phyloP scores from a whole-genome alignment of 495 filamentous ascomycete genomes.

The Xanthoparmelia taractica region DNA sequence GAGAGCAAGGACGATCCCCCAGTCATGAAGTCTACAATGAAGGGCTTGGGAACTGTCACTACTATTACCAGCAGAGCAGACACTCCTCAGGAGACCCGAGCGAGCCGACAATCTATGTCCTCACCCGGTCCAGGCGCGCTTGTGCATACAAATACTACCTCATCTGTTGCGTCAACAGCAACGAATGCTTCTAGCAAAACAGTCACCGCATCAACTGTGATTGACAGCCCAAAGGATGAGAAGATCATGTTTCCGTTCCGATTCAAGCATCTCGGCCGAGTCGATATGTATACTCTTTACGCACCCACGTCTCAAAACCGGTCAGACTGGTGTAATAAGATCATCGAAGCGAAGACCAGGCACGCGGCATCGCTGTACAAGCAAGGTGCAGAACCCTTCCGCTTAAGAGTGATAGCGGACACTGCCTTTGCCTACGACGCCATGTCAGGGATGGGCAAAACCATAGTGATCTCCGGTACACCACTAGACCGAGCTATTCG shows the following conservation, averaged over 20 bases:
- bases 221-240: slow-evolving; percentile 57
- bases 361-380: slow-evolving; percentile 81
- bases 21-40: slow-evolving; percentile 68
- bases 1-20: slow-evolving; percentile 89
- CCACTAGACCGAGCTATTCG: slow-evolving; percentile 84
- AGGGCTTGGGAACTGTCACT: slow-evolving; percentile 63
- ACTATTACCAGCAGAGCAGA: slow-evolving; percentile 46
- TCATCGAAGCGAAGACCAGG: slow-evolving; percentile 86
- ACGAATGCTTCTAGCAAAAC: slow-evolving; percentile 38
- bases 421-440: slow-evolving; percentile 80
- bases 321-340: slow-evolving; percentile 85
- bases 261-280: slow-evolving; percentile 89
- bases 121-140: slow-evolving; percentile 49
- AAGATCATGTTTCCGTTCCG: slow-evolving; percentile 89
- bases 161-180: slow-evolving; percentile 43
- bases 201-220: slow-evolving; percentile 42
- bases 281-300: slow-evolving; percentile 77
- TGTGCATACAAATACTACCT: slow-evolving; percentile 54
- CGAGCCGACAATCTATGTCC: slow-evolving; percentile 44
- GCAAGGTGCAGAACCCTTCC: slow-evolving; percentile 95
- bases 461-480: slow-evolving; percentile 70
- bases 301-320: slow-evolving; percentile 65
- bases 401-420: slow-evolving; percentile 84
- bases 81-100: slow-evolving; percentile 41
- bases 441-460: slow-evolving; percentile 43